Evolutionary conservation across 1,139 yeast genomes (phyloP).

Genomic region (Blastobotrys apis): DNA sequence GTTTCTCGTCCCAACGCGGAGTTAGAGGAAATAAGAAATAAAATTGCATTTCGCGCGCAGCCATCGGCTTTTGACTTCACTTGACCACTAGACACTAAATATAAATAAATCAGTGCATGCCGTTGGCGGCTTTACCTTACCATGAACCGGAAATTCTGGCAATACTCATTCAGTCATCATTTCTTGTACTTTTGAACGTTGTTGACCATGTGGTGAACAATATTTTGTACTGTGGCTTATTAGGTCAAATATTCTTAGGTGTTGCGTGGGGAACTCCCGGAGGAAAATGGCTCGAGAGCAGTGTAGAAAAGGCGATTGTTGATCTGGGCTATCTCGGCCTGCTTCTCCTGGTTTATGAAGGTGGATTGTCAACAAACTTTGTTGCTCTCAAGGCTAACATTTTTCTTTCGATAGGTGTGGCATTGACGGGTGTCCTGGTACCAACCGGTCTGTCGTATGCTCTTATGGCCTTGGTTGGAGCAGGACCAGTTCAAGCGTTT

Average conservation of each 20-base stretch:
- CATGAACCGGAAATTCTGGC: constrained; percentile 8
- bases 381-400: constrained; percentile 4
- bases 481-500: no score
- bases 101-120: no score
- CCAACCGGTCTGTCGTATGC: constrained; percentile 9
- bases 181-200: constrained; percentile 4
- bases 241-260: constrained; percentile 9
- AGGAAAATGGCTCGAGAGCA: constrained; percentile 4
- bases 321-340: constrained; percentile 10
- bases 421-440: constrained; percentile 5
- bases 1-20: no score
- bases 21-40: no score
- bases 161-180: constrained; percentile 2
- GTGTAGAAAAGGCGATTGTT: neutral
- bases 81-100: no score
- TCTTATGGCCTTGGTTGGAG: constrained; percentile 1
- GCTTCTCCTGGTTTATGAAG: constrained; percentile 8
- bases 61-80: no score
- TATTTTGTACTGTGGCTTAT: constrained; percentile 8
- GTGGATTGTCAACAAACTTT: constrained; percentile 7
- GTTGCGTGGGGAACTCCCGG: constrained; percentile 10
- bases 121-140: constrained; percentile 8
- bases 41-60: no score
- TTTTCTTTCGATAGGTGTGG: constrained; percentile 5
- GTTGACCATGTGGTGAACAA: constrained; percentile 1